Evolutionary conservation across 192 early-diverging fungal genomes (phyloP).

Genomic region (Kickxella alabastrina): DNA sequence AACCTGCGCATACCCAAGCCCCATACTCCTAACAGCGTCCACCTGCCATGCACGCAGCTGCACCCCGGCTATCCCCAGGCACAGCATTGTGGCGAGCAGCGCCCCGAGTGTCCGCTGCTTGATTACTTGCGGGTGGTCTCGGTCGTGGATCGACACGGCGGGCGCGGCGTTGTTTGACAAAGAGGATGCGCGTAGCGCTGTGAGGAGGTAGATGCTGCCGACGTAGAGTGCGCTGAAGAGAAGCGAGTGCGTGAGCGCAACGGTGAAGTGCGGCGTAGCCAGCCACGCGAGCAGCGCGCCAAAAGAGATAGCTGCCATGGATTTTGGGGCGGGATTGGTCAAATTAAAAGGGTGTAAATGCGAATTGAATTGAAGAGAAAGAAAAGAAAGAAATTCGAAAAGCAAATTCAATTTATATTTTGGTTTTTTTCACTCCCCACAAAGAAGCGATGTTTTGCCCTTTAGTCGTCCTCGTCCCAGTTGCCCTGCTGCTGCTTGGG

Average conservation of each 20-base stretch:
- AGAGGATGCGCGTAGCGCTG: constrained; percentile 13
- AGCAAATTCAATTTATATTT: constrained; percentile 1
- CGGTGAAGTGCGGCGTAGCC: constrained; percentile 1
- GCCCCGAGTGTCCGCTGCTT: constrained; percentile 26
- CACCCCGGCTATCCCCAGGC: constrained; percentile 5
- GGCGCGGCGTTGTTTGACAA: no score
- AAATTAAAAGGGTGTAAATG: not conserved
- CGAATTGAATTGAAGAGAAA: not conserved
- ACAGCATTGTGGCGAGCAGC: not conserved
- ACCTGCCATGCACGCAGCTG: constrained; percentile 5
- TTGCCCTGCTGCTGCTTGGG: constrained; percentile 61
- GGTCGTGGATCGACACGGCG: constrained; percentile 13
- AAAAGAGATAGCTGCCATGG: not conserved
- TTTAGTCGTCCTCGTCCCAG: constrained; percentile 74
- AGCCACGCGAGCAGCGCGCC: not conserved
- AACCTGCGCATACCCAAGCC: constrained; percentile 2
- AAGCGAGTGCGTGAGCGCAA: constrained; percentile 15
- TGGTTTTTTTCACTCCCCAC: no score
- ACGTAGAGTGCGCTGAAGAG: constrained; percentile 24
- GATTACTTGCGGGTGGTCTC: constrained; percentile 39
- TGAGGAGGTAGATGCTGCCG: constrained; percentile 21
- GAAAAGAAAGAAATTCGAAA: not conserved
- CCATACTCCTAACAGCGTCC: constrained; percentile 4
- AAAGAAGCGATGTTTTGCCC: no score
- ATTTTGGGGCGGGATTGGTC: no score